Base-by-base conservation (phyloP, 257 asterid species). In the Salvia hispanica region DNA sequence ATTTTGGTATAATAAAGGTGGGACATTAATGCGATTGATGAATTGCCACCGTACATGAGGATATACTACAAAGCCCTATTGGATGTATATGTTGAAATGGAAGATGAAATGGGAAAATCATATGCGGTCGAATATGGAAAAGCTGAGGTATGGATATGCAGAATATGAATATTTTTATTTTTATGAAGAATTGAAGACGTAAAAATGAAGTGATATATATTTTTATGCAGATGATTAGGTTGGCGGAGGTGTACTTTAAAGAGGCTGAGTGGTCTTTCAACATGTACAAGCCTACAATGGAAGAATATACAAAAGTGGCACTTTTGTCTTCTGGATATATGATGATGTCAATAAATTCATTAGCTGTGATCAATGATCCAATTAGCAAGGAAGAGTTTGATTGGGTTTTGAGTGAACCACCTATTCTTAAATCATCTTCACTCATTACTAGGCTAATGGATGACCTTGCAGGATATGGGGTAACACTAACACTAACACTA, bases 231-330 rank as follows among this genome's bases (percentile, higher is more conserved):
- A 36, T 46, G 13, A 2, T 12, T 12, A 46, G 13, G n/a, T n/a
- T 46, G 9, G 13, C 18, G 16, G 74, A 52, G 58, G 5, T 78
- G 34, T 79, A 74, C 14, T 56, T 72, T n/a, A 61, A 73, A 59
- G 83, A 81, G 54, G 83, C 81, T 0, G 63, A 79, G 59, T 78
- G 86, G 83, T 9, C 14, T 34, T 58, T 56, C 5, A 63, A 34
- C n/a, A 64, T 60, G 6, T 33, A 74, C 28, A 28, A 47, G 34
- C 85, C 85, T 6, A 82, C 31, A 3, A 68, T 72, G 71, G 70
- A 74, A 2, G 81, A 82, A 60, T 77, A 79, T 9, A 69, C 79
- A 25, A 25, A 85, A 69, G 74, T 74, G 62, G 81, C 81, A 3
- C 55, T 65, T 4, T 51, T 40, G 15, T 47, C 70, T 37, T 4